Evolutionary conservation across 2,329 filamentous ascomycete genomes (phyloP), one percentile per base, ranked within the genome.

Genomic region (Exophiala sideris): DNA sequence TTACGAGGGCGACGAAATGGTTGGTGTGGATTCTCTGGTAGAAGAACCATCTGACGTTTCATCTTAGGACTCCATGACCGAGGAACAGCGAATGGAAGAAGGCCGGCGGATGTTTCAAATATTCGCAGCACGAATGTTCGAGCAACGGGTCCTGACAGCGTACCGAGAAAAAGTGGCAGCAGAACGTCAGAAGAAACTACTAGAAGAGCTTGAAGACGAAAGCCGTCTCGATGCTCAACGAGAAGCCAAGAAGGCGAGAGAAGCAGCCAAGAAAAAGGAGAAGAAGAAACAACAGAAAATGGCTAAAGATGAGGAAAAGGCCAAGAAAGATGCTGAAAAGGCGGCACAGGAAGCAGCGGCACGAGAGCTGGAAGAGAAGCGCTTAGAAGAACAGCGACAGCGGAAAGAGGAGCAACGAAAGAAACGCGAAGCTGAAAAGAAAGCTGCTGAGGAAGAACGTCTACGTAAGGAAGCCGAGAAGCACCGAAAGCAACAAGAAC

Each of bases 51-150:
- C 10, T 68, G 67, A 75, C 77, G 67, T 73, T 65, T 56, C 61
- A 44, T 56, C 59, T 57, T 74, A 97, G 92, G 91, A 95, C 69
- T 85, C 87, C 61, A 94, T 97, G 89, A 96, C 91, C 48, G 92
- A 97, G 76, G 90, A 96, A 75, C 91, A 97, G 77, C 88, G 94
- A 58, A 97, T 99, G 94, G 91, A 97, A 71, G 94, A 99, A 77
- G 94, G 94, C 57, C 85, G 94, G 52, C 83, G 92, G 64, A 99
- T 99, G 94, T 99, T 99, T 70, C 94, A 99, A 71, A 97, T 99
- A 70, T 99, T 99, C 72, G 94, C 94, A 57, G 94, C 94, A 54
- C 86, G 94, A 60, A 99, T 99, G 94, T 99, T 99, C 71, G 94
- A 99, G 75, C 94, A 99, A 71, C 83, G 94, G 60, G 94, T 99